A percentile compares a stretch with the other conserved stretches of the same genome.
phyloP scores from a whole-genome alignment of 2,329 filamentous ascomycete genomes.

The Colletotrichum lupini region DNA sequence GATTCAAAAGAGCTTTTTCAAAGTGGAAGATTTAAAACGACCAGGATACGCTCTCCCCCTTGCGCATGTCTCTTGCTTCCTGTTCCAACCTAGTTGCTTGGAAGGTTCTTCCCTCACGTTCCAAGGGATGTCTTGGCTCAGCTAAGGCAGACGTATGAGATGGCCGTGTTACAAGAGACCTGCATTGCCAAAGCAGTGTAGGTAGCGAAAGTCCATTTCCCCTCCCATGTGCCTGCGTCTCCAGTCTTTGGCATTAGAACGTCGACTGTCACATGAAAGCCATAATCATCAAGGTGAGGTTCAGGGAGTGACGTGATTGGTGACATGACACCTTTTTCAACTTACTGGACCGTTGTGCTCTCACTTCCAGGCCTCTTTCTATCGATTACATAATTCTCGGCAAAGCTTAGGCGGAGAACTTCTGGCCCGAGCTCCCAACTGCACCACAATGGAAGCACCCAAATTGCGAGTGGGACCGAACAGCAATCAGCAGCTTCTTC shows the following conservation, averaged over 20 bases:
- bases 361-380: background rate
- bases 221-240: background rate
- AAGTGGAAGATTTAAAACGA: background rate
- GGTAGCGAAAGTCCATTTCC: background rate
- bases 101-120: background rate
- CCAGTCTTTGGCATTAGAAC: background rate
- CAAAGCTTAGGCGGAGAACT: slow-evolving; percentile 32
- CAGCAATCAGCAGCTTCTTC: slow-evolving; percentile 18
- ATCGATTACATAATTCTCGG: slow-evolving; percentile 18
- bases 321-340: background rate
- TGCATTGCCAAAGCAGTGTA: background rate
- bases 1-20: background rate
- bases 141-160: background rate
- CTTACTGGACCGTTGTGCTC: background rate
- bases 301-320: background rate
- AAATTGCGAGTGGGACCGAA: slow-evolving; percentile 23
- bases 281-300: background rate
- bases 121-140: background rate
- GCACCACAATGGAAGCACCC: background rate
- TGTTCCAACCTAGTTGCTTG: background rate
- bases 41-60: background rate
- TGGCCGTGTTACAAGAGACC: background rate
- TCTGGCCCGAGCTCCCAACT: slow-evolving; percentile 38
- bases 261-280: background rate
- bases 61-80: background rate